These are phyloP conservation scores for Heliamphora pulchella DNA, from an alignment of 179 eudicot genomes.

Conservation along the genomic window DNA sequence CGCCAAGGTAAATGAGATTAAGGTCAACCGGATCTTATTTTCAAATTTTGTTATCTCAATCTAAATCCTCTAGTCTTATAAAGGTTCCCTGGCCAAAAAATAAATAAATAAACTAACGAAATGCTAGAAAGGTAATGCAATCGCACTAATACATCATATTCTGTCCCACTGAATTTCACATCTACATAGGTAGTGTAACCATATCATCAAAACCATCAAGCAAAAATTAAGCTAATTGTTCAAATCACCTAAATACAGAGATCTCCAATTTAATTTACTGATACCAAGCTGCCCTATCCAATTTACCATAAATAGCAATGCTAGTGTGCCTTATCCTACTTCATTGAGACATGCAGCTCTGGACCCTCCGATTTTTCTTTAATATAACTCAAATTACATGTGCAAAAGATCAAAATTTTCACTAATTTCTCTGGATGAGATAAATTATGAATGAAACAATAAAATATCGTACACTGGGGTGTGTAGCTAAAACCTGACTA, in stretches of 20 bases:
- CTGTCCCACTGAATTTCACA: background rate
- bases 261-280: background rate
- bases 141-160: too few relatives aligned
- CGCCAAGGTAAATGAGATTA: too few relatives aligned
- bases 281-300: background rate
- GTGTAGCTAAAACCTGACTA: background rate
- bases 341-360: background rate
- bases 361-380: background rate
- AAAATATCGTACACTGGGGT: background rate
- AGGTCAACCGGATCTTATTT: too few relatives aligned
- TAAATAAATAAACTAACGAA: too few relatives aligned
- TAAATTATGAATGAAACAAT: background rate
- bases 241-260: background rate
- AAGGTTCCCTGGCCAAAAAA: too few relatives aligned
- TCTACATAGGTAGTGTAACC: background rate
- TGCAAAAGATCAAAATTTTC: background rate
- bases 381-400: background rate
- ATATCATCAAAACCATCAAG: background rate
- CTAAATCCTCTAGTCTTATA: too few relatives aligned
- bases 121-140: too few relatives aligned
- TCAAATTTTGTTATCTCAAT: too few relatives aligned
- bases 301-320: too few relatives aligned
- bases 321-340: background rate
- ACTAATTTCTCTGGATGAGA: background rate
- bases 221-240: background rate